Conservation (phyloP, 192 early-diverging fungal species). For the Backusella psychrophila region DNA sequence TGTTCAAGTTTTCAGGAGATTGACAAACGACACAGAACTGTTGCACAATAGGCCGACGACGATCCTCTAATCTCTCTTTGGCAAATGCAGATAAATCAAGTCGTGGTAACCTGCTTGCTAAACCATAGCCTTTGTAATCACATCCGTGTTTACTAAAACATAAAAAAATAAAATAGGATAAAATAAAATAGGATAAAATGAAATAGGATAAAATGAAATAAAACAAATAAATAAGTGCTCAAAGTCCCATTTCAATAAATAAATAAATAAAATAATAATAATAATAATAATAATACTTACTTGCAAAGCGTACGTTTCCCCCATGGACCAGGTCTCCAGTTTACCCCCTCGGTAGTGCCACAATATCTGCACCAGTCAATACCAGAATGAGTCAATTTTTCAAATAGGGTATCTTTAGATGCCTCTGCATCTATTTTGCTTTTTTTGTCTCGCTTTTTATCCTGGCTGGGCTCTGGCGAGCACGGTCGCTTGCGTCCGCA, state of each 20-base stretch:
- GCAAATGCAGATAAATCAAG: slow-evolving; percentile 21
- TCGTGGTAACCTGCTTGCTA: slow-evolving; percentile 20
- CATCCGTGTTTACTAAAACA: slow-evolving; percentile 26
- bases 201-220: no score
- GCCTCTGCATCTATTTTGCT: background rate
- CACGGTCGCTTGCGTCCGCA: background rate
- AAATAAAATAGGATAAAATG: background rate
- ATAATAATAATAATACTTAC: slow-evolving; percentile 42
- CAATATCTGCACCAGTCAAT: slow-evolving; percentile 91
- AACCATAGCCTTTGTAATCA: slow-evolving; percentile 31
- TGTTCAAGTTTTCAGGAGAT: background rate
- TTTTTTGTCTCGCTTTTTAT: slow-evolving; percentile 2
- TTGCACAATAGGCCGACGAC: slow-evolving; percentile 16
- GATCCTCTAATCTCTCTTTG: slow-evolving; percentile 19
- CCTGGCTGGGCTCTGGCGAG: background rate
- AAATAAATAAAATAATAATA: background rate
- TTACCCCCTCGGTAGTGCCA: slow-evolving; percentile 81
- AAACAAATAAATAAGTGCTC: background rate
- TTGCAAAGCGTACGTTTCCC: slow-evolving; percentile 93
- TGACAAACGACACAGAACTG: slow-evolving; percentile 23
- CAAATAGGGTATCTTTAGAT: slow-evolving; percentile 14
- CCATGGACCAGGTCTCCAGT: slow-evolving; percentile 93
- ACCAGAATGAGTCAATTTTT: slow-evolving; percentile 11
- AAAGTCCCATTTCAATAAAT: background rate
- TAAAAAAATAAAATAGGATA: slow-evolving; percentile 1